Percentiles rank a stretch among this genome's conserved stretches.
Evolutionary conservation across 2,329 filamentous ascomycete genomes (phyloP).

Genomic region (Fusarium penzigii): DNA sequence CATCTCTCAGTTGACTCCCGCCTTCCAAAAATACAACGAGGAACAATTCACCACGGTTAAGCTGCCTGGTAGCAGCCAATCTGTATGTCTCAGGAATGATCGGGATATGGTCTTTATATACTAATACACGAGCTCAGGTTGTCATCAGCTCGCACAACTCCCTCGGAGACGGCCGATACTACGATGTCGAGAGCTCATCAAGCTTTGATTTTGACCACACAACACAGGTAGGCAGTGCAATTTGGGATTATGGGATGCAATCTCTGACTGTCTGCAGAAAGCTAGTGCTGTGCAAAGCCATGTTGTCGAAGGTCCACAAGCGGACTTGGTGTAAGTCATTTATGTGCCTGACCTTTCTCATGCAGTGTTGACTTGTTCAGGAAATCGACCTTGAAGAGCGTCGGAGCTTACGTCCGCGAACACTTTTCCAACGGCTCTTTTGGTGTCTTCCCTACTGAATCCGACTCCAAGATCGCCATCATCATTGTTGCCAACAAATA

Average conservation of each 20-base stretch:
- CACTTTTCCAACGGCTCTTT: constrained; percentile 83
- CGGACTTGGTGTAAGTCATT: constrained; percentile 72
- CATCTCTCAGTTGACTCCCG: constrained; percentile 72
- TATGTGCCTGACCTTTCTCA: not conserved
- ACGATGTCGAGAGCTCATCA: constrained; percentile 82
- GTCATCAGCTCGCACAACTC: constrained; percentile 86
- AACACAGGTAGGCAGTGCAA: constrained; percentile 59
- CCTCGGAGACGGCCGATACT: constrained; percentile 80
- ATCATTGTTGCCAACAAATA: constrained; percentile 94
- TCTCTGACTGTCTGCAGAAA: constrained; percentile 55
- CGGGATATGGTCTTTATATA: not conserved
- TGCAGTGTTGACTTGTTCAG: constrained; percentile 47
- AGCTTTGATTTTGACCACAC: constrained; percentile 88
- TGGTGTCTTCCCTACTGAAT: constrained; percentile 79
- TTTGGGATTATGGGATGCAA: no score
- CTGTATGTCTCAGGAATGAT: constrained; percentile 30
- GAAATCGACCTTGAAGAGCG: constrained; percentile 78
- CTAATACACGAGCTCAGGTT: constrained; percentile 51
- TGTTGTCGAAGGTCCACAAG: constrained; percentile 72
- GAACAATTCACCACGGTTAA: constrained; percentile 88
- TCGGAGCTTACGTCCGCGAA: constrained; percentile 76
- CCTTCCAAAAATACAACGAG: constrained; percentile 95
- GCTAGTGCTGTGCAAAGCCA: constrained; percentile 81
- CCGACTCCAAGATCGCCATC: constrained; percentile 75
- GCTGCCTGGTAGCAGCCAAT: constrained; percentile 79